A percentile compares a stretch with the other conserved stretches of the same genome.
These are phyloP conservation scores for Domatiomyces globalis DNA, from an alignment of 2,329 filamentous ascomycete genomes.

Conservation along the genomic window DNA sequence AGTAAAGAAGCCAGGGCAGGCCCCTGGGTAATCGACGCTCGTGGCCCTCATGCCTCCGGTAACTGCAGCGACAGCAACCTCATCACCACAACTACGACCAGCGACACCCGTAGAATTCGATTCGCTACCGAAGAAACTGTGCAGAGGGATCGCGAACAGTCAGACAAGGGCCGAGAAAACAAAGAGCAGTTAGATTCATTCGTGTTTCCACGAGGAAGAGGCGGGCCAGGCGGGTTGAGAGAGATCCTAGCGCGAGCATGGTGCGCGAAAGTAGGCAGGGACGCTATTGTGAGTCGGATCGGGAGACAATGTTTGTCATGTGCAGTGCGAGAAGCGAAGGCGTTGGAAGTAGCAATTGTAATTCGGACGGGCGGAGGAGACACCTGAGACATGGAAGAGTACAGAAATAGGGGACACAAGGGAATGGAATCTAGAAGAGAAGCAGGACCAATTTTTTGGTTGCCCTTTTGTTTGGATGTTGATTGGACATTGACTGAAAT, in stretches of 20 bases:
- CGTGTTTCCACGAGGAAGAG: neutral
- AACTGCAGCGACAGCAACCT: neutral
- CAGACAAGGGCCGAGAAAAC: neutral
- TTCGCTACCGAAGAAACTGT: conserved; percentile 6
- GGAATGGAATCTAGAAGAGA: too few species aligned
- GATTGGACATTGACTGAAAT: too few species aligned
- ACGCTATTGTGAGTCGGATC: conserved; percentile 29
- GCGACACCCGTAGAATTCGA: conserved; percentile 2
- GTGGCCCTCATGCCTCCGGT: neutral
- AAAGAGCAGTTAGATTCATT: neutral
- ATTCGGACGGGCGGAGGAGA: conserved; percentile 25
- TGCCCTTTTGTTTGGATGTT: too few species aligned
- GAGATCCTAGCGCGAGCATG: conserved; percentile 31
- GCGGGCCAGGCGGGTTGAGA: conserved; percentile 18
- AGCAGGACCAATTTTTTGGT: too few species aligned
- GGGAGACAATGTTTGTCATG: conserved; percentile 24
- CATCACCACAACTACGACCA: conserved; percentile 4
- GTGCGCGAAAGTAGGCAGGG: conserved; percentile 29
- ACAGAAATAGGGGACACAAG: neutral
- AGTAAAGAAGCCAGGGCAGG: neutral
- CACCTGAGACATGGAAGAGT: neutral
- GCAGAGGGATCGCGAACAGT: conserved; percentile 1
- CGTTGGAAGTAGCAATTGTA: conserved; percentile 26
- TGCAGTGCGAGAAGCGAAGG: conserved; percentile 30
- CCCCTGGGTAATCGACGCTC: conserved; percentile 15